phyloP scores from a whole-genome alignment of 805 yeast genomes.

The Candida taoyuanica region DNA sequence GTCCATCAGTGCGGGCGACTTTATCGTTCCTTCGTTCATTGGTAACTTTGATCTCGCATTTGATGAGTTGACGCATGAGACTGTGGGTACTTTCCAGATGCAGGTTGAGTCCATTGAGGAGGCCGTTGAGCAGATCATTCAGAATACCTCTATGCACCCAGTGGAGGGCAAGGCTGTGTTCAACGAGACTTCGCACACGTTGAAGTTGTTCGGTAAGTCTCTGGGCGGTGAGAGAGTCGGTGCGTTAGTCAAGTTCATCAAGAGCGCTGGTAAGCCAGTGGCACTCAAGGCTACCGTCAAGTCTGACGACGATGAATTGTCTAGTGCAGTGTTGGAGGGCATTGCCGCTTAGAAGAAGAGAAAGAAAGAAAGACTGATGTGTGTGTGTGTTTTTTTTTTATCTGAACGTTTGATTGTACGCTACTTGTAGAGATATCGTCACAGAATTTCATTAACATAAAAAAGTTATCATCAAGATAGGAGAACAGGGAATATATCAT shows the following conservation, averaged over 20 bases:
- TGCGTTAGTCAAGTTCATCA: slow-evolving; percentile 38
- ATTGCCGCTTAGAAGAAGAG: slow-evolving; percentile 33
- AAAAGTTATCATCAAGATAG: too few species aligned
- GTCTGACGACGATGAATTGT: slow-evolving; percentile 39
- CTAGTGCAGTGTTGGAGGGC: slow-evolving; percentile 48
- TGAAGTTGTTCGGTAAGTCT: slow-evolving; percentile 78
- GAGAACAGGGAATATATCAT: too few species aligned
- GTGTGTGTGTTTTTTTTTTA: too few species aligned
- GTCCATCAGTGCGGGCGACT: slow-evolving; percentile 75
- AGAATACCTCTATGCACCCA: slow-evolving; percentile 59
- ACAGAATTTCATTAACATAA: too few species aligned
- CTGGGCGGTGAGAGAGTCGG: slow-evolving; percentile 43
- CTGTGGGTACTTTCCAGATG: slow-evolving; percentile 63
- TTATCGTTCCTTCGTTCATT: slow-evolving; percentile 67
- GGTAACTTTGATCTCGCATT: slow-evolving; percentile 70
- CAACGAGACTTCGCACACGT: slow-evolving; percentile 49
- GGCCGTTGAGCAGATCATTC: slow-evolving; percentile 50
- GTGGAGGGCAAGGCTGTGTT: slow-evolving; percentile 63
- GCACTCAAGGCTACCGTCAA: slow-evolving; percentile 41
- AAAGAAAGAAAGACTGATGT: too few species aligned
- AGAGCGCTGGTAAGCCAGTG: slow-evolving; percentile 39
- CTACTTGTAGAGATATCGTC: background rate
- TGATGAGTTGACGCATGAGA: slow-evolving; percentile 66
- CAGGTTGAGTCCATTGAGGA: slow-evolving; percentile 45
- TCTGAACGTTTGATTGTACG: background rate